Evolutionary conservation across 805 yeast species (phyloP), one percentile per base, ranked within the genome.

Genomic region (Wickerhamiella australiensis): DNA sequence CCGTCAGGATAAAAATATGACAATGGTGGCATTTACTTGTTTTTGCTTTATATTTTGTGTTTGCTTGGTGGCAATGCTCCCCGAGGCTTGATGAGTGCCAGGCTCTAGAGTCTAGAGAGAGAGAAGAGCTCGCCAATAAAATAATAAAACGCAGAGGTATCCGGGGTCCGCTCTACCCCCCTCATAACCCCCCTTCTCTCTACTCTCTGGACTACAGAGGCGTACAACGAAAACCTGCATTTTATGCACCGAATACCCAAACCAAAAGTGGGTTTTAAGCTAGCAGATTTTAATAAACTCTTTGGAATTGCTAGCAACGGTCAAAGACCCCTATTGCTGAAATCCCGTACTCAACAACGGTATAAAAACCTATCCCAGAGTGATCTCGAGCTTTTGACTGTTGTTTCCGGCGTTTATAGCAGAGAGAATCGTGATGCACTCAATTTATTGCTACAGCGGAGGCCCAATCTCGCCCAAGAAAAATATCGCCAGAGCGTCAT

Each of bases 211-310:
- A 7, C 11, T 26, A 7, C 29, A 8, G 7, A 7, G 37, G 37
- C 6, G 37, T n/a, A n/a, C n/a, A n/a, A n/a, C n/a, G n/a, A n/a
- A n/a, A n/a, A n/a, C n/a, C n/a, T n/a, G n/a, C 40, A 36, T 11
- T 17, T 36, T 36, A 38, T 38, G 42, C 25, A 22, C 9, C 42
- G 42, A 38, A 38, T 38, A 38, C 26, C 25, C 17, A 41, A 22
- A 15, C 44, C 44, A 15, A n/a, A 23, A 15, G 13, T 41, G 31
- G 44, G 44, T 21, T n/a, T 22, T 3, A 22, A 20, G 11, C 31
- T 41, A 5, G 8, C 31, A 12, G 44, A 41, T 15, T 41, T 20
- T 41, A 41, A 41, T 41, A 22, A n/a, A 23, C 12, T 25, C 6
- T 23, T 41, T 13, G 44, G 21, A 3, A 23, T 33, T 11, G 21